These are phyloP conservation scores for Mucuna pruriens DNA, from an alignment of 306 rosid species.

Conservation along the genomic window DNA sequence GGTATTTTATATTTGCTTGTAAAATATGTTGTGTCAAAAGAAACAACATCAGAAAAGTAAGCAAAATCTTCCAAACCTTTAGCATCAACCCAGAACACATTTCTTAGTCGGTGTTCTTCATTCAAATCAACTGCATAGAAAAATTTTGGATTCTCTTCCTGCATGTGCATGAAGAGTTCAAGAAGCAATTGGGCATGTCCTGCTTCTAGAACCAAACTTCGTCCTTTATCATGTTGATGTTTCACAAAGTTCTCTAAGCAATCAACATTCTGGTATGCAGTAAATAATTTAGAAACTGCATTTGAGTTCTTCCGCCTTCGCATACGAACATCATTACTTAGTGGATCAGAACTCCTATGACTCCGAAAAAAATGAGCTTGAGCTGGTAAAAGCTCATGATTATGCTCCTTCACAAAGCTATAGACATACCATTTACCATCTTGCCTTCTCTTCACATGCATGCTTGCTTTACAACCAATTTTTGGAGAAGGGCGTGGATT, in stretches of 20 bases:
- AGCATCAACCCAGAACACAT: slow-evolving; percentile 73
- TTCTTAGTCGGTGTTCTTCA: slow-evolving; percentile 67
- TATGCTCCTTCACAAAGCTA: slow-evolving; percentile 65
- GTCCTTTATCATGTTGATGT: slow-evolving; percentile 56
- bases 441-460: slow-evolving; percentile 68
- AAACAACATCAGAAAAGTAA: slow-evolving; percentile 61
- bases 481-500: slow-evolving; percentile 73
- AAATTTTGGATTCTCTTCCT: slow-evolving; percentile 67
- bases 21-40: slow-evolving; percentile 66
- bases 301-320: slow-evolving; percentile 56
- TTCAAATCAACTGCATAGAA: slow-evolving; percentile 67
- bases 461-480: slow-evolving; percentile 70
- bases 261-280: slow-evolving; percentile 65
- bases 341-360: slow-evolving; percentile 60
- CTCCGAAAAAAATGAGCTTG: slow-evolving; percentile 68
- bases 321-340: slow-evolving; percentile 57
- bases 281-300: slow-evolving; percentile 51
- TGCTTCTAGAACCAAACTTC: slow-evolving; percentile 53
- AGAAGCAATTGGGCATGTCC: slow-evolving; percentile 68
- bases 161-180: slow-evolving; percentile 65
- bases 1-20: slow-evolving; percentile 62
- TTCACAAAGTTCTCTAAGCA: slow-evolving; percentile 56
- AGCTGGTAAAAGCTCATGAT: slow-evolving; percentile 67
- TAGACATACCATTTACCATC: slow-evolving; percentile 68
- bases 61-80: slow-evolving; percentile 64